These are phyloP conservation scores for Globisporangium camurandrum DNA, from an alignment of 352 stramenopile species.

Conservation along the genomic window DNA sequence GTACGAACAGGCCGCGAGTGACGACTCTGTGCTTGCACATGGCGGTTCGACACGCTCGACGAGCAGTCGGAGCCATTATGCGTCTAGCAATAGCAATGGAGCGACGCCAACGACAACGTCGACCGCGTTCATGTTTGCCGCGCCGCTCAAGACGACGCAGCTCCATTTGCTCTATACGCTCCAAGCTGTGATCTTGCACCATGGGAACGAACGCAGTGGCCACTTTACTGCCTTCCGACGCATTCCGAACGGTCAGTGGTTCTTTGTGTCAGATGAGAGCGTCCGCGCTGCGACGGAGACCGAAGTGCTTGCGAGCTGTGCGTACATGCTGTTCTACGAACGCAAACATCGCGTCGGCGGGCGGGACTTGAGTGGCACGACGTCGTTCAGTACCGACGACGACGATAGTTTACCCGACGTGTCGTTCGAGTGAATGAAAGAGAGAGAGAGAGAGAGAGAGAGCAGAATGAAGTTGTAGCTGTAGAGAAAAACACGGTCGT, in stretches of 20 bases:
- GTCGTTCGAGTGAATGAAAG: constrained; percentile 22
- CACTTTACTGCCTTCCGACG: constrained; percentile 85
- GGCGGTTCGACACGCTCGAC: not conserved
- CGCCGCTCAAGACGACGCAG: constrained; percentile 5
- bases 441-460: not conserved
- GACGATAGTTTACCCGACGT: constrained; percentile 44
- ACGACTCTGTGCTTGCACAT: constrained; percentile 23
- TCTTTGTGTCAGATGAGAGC: constrained; percentile 79
- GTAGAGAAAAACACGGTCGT: no score
- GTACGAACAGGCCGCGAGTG: constrained; percentile 35
- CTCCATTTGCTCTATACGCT: constrained; percentile 63
- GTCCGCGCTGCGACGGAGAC: constrained; percentile 46
- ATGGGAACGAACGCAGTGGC: constrained; percentile 77
- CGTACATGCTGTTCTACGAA: constrained; percentile 90
- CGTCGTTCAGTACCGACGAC: constrained; percentile 12
- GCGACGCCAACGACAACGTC: constrained; percentile 3
- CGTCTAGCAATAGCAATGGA: not conserved
- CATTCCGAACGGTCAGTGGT: constrained; percentile 57
- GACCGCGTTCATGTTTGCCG: constrained; percentile 7
- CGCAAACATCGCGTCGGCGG: constrained; percentile 42
- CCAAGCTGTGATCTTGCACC: constrained; percentile 75
- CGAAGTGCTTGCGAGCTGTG: constrained; percentile 69
- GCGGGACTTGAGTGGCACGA: constrained; percentile 21
- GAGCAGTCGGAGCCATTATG: not conserved
- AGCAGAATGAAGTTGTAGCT: no score